These are phyloP conservation scores for Sphagnum fallax DNA, from an alignment of 228 moss, liverwort and hornwort genomes.

Conservation along the genomic window DNA sequence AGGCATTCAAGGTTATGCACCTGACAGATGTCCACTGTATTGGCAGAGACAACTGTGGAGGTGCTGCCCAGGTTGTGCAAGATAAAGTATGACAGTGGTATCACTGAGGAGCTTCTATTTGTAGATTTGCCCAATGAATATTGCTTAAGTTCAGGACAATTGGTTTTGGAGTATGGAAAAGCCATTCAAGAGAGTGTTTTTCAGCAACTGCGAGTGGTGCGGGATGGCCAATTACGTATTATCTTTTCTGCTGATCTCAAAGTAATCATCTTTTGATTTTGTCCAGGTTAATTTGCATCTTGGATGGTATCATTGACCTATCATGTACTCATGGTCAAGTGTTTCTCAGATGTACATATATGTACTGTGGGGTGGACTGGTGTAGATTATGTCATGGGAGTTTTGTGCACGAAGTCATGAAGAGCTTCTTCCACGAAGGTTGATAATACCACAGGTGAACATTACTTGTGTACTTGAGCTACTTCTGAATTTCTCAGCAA, in stretches of 20 bases:
- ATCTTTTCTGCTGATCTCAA: conserved; percentile 92
- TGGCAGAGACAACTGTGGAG: conserved; percentile 92
- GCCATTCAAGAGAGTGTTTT: conserved; percentile 98
- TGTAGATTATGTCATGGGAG: conserved; percentile 92
- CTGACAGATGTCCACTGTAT: background rate
- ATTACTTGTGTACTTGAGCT: background rate
- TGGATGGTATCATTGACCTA: background rate
- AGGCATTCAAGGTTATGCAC: background rate
- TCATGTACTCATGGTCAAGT: background rate
- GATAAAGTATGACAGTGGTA: conserved; percentile 98
- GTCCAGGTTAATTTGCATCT: background rate
- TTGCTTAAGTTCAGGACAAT: conserved; percentile 70
- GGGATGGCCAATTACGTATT: conserved; percentile 86
- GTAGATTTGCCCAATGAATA: conserved; percentile 95
- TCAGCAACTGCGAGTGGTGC: conserved; percentile 89
- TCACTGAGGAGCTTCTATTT: conserved; percentile 86
- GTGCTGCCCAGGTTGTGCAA: conserved; percentile 94
- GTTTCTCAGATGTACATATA: background rate
- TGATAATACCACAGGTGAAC: conserved; percentile 80
- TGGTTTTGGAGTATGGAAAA: conserved; percentile 95
- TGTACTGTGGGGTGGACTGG: no score
- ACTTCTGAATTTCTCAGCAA: background rate
- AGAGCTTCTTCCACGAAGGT: conserved; percentile 86
- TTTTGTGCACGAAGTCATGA: conserved; percentile 97
- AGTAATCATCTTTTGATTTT: conserved; percentile 19